Conservation (phyloP, 495 filamentous ascomycete species). For the Talaromyces ruber region DNA sequence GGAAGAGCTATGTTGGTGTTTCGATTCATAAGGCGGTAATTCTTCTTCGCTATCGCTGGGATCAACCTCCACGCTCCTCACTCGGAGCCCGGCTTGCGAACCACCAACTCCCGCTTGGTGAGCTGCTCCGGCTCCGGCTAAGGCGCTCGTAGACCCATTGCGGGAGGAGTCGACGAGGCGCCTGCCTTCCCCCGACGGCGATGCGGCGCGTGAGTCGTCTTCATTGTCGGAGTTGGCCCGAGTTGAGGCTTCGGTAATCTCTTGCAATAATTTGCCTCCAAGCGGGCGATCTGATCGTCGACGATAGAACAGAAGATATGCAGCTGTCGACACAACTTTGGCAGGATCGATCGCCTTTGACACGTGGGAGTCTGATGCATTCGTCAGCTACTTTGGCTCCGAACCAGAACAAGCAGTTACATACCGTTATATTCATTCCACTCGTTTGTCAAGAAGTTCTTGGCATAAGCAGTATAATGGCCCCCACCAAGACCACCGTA, state of each 20-base stretch:
- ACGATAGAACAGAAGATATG: conserved; percentile 94
- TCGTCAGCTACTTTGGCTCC: background rate
- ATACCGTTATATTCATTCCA: conserved; percentile 97
- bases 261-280: conserved; percentile 65
- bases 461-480: conserved; percentile 89
- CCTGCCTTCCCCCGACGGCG: conserved; percentile 70
- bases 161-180: conserved; percentile 80
- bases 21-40: conserved; percentile 10
- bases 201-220: conserved; percentile 38
- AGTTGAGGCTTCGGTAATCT: conserved; percentile 51
- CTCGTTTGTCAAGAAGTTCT: conserved; percentile 72
- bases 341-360: conserved; percentile 41
- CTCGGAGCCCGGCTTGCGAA: conserved; percentile 28
- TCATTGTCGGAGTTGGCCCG: conserved; percentile 35
- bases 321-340: conserved; percentile 55
- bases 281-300: conserved; percentile 68
- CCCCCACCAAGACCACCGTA: conserved; percentile 86
- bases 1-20: background rate
- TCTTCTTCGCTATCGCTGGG: conserved; percentile 9
- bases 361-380: conserved; percentile 58
- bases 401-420: conserved; percentile 13
- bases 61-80: conserved; percentile 16
- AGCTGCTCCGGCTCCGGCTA: conserved; percentile 65
- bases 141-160: conserved; percentile 79
- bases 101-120: conserved; percentile 59